Conservation (phyloP, 495 filamentous ascomycete genomes). For the Mytilinidion resinicola region DNA sequence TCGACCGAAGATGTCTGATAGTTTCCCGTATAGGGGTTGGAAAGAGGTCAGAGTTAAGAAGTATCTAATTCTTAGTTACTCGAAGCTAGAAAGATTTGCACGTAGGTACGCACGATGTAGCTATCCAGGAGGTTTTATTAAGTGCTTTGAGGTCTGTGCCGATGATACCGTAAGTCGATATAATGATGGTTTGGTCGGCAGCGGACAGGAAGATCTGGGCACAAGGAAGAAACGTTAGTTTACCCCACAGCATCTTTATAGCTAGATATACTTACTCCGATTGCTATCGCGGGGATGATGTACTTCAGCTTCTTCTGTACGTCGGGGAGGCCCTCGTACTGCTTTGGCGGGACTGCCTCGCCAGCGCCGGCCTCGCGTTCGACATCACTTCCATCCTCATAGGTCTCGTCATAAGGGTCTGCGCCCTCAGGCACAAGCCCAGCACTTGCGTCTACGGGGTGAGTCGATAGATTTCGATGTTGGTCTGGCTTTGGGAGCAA, state of each 20-base stretch:
- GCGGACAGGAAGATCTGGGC: conserved; percentile 63
- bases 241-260: too few species aligned
- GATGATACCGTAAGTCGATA: conserved; percentile 72
- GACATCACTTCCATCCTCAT: conserved; percentile 23
- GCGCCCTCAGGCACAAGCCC: conserved; percentile 17
- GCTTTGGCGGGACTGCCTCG: conserved; percentile 16
- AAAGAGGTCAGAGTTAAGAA: conserved; percentile 75
- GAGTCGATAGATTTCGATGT: background rate
- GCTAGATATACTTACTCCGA: conserved; percentile 45
- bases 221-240: conserved; percentile 13
- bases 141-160: conserved; percentile 73
- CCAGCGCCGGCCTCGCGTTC: conserved; percentile 28
- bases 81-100: background rate
- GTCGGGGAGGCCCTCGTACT: conserved; percentile 39
- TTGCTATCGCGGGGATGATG: conserved; percentile 51
- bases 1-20: conserved; percentile 79
- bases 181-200: conserved; percentile 76
- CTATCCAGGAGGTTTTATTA: conserved; percentile 79
- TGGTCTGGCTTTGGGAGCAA: conserved; percentile 18
- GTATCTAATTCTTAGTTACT: conserved; percentile 37
- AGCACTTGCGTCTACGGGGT: conserved; percentile 13
- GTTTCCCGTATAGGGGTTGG: conserved; percentile 71
- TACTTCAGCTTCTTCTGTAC: conserved; percentile 43
- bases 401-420: conserved; percentile 2
- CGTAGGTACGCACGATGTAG: conserved; percentile 53